A percentile compares a stretch with the other conserved stretches of the same genome.
phyloP scores from a whole-genome alignment of 805 yeast species.

The Kuraishia capsulata region DNA sequence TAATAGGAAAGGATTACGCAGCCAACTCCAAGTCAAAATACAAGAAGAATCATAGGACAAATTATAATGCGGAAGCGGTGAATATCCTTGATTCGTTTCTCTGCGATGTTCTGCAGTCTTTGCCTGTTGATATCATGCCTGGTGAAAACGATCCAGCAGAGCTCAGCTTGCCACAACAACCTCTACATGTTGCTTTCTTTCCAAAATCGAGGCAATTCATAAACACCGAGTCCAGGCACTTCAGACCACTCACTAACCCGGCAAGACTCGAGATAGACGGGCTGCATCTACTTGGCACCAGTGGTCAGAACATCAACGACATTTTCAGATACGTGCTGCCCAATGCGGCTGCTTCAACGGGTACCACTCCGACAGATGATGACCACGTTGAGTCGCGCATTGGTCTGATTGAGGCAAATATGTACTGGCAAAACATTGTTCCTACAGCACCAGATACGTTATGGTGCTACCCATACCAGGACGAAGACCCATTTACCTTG shows the following conservation, averaged over 20 bases:
- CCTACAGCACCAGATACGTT: conserved; percentile 97
- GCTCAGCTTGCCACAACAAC: conserved; percentile 78
- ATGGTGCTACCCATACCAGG: conserved; percentile 77
- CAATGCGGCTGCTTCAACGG: conserved; percentile 17
- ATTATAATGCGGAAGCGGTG: conserved; percentile 39
- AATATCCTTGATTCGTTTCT: conserved; percentile 52
- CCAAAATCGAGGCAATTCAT: conserved; percentile 32
- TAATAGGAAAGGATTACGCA: conserved; percentile 16
- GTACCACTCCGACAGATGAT: conserved; percentile 12
- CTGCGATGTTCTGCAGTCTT: conserved; percentile 40
- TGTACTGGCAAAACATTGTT: conserved; percentile 77
- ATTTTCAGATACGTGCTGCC: conserved; percentile 57
- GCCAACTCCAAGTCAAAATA: conserved; percentile 25
- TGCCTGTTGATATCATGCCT: conserved; percentile 76
- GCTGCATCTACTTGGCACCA: conserved; percentile 54
- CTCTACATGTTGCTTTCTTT: conserved; percentile 74
- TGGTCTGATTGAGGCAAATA: conserved; percentile 53
- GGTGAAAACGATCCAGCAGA: conserved; percentile 86
- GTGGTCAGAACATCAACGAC: conserved; percentile 83
- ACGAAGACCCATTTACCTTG: conserved; percentile 75
- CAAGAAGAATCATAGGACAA: conserved; percentile 45
- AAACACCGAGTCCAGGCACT: conserved; percentile 24
- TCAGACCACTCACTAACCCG: conserved; percentile 59
- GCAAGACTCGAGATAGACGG: conserved; percentile 54
- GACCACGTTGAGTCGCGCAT: conserved; percentile 37